Evolutionary conservation across 805 yeast species (phyloP).

Genomic region (Lipomyces orientalis): DNA sequence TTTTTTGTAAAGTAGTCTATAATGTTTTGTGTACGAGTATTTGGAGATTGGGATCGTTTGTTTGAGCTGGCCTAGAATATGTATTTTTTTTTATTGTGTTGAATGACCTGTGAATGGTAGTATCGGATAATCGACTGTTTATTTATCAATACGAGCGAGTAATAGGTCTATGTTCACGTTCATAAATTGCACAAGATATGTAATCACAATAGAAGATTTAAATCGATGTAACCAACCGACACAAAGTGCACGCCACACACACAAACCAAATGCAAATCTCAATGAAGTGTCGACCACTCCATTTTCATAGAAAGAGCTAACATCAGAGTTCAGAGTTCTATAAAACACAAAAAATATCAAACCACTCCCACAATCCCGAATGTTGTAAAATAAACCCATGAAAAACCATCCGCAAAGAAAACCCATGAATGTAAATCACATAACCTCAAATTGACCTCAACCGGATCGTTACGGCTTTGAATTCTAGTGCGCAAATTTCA

Average conservation of each 20-base stretch:
- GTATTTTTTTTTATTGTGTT: not conserved
- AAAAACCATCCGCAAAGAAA: not conserved
- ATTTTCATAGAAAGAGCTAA: too few relatives aligned
- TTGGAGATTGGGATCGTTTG: not conserved
- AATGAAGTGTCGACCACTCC: not conserved
- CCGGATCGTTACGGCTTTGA: not conserved
- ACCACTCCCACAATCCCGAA: not conserved
- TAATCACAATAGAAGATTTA: not conserved
- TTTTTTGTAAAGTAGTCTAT: not conserved
- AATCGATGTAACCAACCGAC: not conserved
- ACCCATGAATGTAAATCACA: slow-evolving; percentile 1
- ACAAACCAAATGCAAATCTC: not conserved
- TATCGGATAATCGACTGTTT: not conserved
- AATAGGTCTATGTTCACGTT: not conserved
- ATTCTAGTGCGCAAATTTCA: not conserved
- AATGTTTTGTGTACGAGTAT: not conserved
- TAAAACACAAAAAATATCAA: not conserved
- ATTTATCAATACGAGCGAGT: not conserved
- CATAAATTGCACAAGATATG: not conserved
- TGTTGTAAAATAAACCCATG: not conserved
- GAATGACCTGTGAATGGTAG: not conserved
- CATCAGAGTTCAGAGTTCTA: not conserved
- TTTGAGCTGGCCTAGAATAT: not conserved
- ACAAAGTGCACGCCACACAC: not conserved
- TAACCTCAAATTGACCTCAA: not conserved